Base-by-base conservation (phyloP, 2,329 filamentous ascomycete genomes). In the Colletotrichum sp. region DNA sequence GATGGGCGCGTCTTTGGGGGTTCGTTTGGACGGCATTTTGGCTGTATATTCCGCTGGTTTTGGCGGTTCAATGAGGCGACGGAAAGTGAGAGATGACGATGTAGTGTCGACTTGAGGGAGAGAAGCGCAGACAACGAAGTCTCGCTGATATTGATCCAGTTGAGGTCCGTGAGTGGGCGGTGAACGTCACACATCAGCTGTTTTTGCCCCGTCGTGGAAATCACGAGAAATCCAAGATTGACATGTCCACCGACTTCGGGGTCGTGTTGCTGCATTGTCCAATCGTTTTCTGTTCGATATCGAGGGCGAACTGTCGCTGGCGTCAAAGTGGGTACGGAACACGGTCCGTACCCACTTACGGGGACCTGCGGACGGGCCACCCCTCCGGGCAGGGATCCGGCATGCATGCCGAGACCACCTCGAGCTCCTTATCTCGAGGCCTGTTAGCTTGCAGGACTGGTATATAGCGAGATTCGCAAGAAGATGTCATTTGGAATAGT, bases 1-100 rank as follows among this genome's bases (percentile, higher is more conserved):
- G 75, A 82, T 57, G 74, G 80, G 24, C 43, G 80, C 65, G n/a
- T 71, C 58, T 36, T 77, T 74, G 15, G 60, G 72, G 26, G 78
- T 77, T 32, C 64, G 64, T 24, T 6, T 43, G 28, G 67, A 28
- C 5, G 12, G 26, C 67, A 70, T 70, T 13, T 36, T 70, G n/a
- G 55, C 0, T 61, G n/a, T n/a, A n/a, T n/a, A n/a, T n/a, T n/a
- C n/a, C n/a, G n/a, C n/a, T n/a, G n/a, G n/a, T n/a, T n/a, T n/a
- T n/a, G n/a, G n/a, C n/a, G n/a, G n/a, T n/a, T n/a, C 10, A 34
- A 0, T 7, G 24, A n/a, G 5, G 26, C 4, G 3, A 32, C 0
- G 2, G n/a, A 32, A 0, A 0, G 57, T 18, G 1, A 32, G 58
- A 21, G 28, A 21, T 0, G 58, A 26, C 5, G n/a, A 3, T 24